phyloP scores from a whole-genome alignment of 148 eudicot genomes.

The Silene latifolia region DNA sequence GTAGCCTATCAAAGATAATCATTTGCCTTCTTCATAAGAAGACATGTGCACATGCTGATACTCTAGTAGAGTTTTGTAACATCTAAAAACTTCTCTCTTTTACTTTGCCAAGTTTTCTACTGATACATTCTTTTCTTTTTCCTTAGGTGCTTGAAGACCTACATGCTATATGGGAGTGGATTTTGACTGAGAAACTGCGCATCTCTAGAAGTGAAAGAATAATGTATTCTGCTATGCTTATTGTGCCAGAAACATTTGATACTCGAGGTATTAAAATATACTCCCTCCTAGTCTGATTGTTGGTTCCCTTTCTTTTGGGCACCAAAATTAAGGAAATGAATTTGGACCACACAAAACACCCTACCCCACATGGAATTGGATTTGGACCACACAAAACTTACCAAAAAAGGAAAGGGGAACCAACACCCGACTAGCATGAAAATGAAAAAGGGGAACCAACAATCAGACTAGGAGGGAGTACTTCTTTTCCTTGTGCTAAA shows the following conservation, averaged over 20 bases:
- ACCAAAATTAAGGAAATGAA: no score
- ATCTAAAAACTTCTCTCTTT: not conserved
- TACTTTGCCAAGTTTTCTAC: not conserved
- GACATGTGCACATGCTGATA: not conserved
- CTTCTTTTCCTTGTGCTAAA: not conserved
- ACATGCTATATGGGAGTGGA: slow-evolving; percentile 94
- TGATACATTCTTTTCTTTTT: slow-evolving; percentile 1
- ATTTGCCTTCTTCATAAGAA: slow-evolving; percentile 3
- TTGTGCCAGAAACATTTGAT: slow-evolving; percentile 94
- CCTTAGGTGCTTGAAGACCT: slow-evolving; percentile 82
- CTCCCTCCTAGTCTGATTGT: no score
- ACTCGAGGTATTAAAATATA: slow-evolving; percentile 56
- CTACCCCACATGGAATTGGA: no score
- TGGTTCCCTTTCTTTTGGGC: no score
- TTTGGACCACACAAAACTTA: no score
- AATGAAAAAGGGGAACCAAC: no score
- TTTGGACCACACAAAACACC: no score
- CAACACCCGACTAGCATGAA: no score
- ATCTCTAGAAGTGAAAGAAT: slow-evolving; percentile 62
- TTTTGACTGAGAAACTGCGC: slow-evolving; percentile 70
- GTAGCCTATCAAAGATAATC: not conserved
- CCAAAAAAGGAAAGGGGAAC: no score
- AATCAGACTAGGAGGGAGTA: no score
- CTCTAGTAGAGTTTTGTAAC: not conserved
- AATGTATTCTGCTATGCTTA: slow-evolving; percentile 76